Evolutionary conservation across 129 eudicot genomes (phyloP).

Genomic region (Artemisia argyi): DNA sequence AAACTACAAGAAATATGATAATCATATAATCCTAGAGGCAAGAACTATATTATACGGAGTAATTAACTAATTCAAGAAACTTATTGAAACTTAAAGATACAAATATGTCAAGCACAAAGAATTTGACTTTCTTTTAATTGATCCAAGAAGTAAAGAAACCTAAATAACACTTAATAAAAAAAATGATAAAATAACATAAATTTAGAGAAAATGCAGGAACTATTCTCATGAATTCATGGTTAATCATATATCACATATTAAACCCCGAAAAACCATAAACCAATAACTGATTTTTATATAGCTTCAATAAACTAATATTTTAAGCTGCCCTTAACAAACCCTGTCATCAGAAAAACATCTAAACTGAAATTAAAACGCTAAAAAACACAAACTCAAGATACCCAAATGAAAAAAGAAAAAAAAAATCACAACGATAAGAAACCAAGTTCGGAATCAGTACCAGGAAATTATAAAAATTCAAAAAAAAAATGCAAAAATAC

Average conservation of each 20-base stretch:
- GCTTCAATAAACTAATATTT: not conserved
- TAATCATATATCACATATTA: not conserved
- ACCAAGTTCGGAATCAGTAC: not conserved
- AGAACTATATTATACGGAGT: too few relatives aligned
- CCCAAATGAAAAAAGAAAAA: not conserved
- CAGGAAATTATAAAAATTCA: too few relatives aligned
- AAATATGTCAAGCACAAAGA: not conserved
- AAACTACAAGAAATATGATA: not conserved
- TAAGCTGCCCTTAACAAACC: not conserved
- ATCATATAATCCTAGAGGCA: not conserved
- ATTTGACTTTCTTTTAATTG: conserved; percentile 16
- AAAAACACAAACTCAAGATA: not conserved
- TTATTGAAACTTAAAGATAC: not conserved
- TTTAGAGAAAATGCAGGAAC: not conserved
- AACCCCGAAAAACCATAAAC: conserved; percentile 4
- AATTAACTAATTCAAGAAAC: not conserved
- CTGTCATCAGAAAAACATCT: not conserved
- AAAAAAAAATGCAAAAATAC: too few relatives aligned
- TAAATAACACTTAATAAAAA: not conserved
- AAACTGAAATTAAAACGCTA: conserved; percentile 1
- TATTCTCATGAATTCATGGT: not conserved
- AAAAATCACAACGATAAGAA: not conserved
- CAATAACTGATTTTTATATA: conserved; percentile 7
- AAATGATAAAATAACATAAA: too few relatives aligned
- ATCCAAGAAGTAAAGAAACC: conserved; percentile 19